These are phyloP conservation scores for Naganishia sp. DNA, from an alignment of 1,284 basidiomycete genomes.

Conservation along the genomic window DNA sequence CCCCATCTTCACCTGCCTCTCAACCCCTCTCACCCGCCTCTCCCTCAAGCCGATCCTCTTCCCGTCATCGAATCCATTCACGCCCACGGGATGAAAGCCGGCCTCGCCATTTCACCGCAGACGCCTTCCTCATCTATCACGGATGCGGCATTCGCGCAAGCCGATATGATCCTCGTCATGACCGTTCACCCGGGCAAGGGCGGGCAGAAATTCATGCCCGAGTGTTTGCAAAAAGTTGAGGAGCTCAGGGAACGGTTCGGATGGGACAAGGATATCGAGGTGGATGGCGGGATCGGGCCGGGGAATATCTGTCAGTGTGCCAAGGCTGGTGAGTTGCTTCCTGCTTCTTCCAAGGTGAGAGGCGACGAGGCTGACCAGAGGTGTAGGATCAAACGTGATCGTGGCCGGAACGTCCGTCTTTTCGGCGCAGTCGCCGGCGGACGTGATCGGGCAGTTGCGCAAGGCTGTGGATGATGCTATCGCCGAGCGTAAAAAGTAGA, in stretches of 20 bases:
- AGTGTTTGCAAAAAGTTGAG: constrained; percentile 77
- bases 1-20: background rate
- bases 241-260: constrained; percentile 90
- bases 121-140: constrained; percentile 83
- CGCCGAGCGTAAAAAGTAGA: constrained; percentile 18
- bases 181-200: constrained; percentile 91
- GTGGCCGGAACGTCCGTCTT: constrained; percentile 98
- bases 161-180: constrained; percentile 96
- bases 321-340: constrained; percentile 68
- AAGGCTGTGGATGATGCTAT: constrained; percentile 62
- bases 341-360: constrained; percentile 9
- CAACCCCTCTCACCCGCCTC: constrained; percentile 24
- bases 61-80: constrained; percentile 76
- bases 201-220: constrained; percentile 93
- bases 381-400: constrained; percentile 88
- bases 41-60: constrained; percentile 64
- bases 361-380: constrained; percentile 1
- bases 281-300: constrained; percentile 94
- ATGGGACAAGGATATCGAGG: constrained; percentile 84
- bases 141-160: constrained; percentile 72
- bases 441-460: constrained; percentile 74
- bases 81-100: constrained; percentile 72
- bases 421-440: constrained; percentile 71
- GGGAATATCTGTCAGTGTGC: constrained; percentile 88
- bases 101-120: constrained; percentile 90